These are phyloP conservation scores for Chaetomiaceae sp. DNA, from an alignment of 2,329 filamentous ascomycete genomes.

Conservation along the genomic window DNA sequence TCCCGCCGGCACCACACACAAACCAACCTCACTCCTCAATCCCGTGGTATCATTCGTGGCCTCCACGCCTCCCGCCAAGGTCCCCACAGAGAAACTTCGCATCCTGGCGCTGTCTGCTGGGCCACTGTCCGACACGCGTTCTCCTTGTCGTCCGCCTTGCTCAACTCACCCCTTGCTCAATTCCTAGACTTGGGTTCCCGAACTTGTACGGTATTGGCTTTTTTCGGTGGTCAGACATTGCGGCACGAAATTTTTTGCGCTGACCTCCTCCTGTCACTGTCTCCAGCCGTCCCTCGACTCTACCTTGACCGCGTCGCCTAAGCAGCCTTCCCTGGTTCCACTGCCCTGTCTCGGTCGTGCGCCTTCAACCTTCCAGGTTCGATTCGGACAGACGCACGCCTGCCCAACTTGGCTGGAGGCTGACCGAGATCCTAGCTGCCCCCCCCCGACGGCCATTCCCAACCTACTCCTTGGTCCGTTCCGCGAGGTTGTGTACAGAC, in stretches of 20 bases:
- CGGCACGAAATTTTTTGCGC: constrained; percentile 18
- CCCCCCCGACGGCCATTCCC: not conserved
- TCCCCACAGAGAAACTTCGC: constrained; percentile 24
- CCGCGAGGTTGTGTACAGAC: constrained; percentile 21
- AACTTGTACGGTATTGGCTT: constrained; percentile 13
- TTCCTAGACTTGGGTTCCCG: constrained; percentile 10
- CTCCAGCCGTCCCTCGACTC: constrained; percentile 15
- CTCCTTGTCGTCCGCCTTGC: constrained; percentile 15
- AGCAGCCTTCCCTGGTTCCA: constrained; percentile 11
- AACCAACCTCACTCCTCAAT: constrained; percentile 8
- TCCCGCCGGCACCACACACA: constrained; percentile 8
- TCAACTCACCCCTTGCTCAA: constrained; percentile 19
- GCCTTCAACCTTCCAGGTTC: constrained; percentile 14
- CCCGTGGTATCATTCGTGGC: constrained; percentile 16
- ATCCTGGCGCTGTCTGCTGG: constrained; percentile 21
- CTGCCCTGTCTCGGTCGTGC: constrained; percentile 25
- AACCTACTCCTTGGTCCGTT: constrained; percentile 21
- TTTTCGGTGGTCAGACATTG: constrained; percentile 21
- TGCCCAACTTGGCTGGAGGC: constrained; percentile 23
- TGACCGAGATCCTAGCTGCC: constrained; percentile 18
- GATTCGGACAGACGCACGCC: constrained; percentile 21
- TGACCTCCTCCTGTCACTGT: constrained; percentile 13
- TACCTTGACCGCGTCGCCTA: constrained; percentile 6
- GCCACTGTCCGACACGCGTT: constrained; percentile 22
- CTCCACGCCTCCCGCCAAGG: constrained; percentile 15